Base-by-base conservation (phyloP, 345 rosid genomes). In the Carallia pectinifolia region DNA sequence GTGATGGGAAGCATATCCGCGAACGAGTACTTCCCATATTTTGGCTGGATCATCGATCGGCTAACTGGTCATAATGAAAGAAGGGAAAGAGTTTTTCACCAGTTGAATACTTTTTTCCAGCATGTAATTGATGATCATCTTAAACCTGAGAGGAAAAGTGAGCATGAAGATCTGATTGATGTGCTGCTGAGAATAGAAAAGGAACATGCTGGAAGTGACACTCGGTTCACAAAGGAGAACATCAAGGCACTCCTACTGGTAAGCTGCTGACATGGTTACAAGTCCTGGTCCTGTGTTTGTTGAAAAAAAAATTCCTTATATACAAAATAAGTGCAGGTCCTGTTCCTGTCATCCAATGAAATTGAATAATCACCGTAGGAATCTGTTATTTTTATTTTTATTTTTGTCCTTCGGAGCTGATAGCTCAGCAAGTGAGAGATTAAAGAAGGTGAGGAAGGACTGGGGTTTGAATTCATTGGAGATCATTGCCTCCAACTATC, bases 201-300 rank as follows among this genome's bases (percentile, higher is more conserved):
- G 55, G 82, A 80, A n/a, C 67, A 76, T 71, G 67, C 23, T 33
- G 69, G 71, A 59, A 53, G 69, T 0, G 68, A 48, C 53, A 6
- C 52, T 27, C 62, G 53, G 63, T 73, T 81, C 69, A 76, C 81
- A 2, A 74, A 78, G n/a, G 77, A 81, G 27, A 81, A 85, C 70
- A 71, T 86, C 44, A 82, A 81, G 80, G 89, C 83, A 64, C 33
- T 83, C 23, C 82, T 87, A 59, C 47, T 82, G 82, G 85, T 84
- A 80, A 76, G 74, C 29, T 19, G 18, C 17, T 38, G 34, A 33
- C 18, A 31, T 50, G 15, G 13, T 23, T 69, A 29, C 75, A 70
- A 61, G 70, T 47, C 38, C 29, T 15, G 3, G 62, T 33, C 34
- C 34, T 33, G 62, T 33, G 34, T 33, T 33, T 33, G 4, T 0